Conservation (phyloP, 1,139 yeast species). For the Suhomyces maxii region DNA sequence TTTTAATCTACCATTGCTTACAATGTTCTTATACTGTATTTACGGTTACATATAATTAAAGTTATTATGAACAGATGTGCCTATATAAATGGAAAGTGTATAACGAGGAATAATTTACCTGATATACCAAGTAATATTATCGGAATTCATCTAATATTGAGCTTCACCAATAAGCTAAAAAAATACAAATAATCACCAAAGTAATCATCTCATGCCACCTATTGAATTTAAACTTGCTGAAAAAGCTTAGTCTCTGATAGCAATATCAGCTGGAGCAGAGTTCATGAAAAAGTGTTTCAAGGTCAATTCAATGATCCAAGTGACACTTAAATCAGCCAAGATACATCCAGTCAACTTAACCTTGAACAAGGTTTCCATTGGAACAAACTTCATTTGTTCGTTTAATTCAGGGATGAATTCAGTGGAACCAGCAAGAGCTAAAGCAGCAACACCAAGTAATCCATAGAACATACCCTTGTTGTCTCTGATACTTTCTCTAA, state of each 20-base stretch:
- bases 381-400: slow-evolving; percentile 87
- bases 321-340: slow-evolving; percentile 70
- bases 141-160: no score
- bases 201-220: background rate
- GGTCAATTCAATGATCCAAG: slow-evolving; percentile 77
- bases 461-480: slow-evolving; percentile 98
- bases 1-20: no score
- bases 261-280: slow-evolving; percentile 89
- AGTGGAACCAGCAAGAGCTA: slow-evolving; percentile 89
- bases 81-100: no score
- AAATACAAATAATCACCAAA: background rate
- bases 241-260: slow-evolving; percentile 40
- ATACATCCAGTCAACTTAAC: slow-evolving; percentile 71
- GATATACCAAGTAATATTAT: no score
- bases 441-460: slow-evolving; percentile 81
- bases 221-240: background rate
- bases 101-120: no score
- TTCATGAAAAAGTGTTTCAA: slow-evolving; percentile 88
- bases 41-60: background rate
- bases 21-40: no score
- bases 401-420: slow-evolving; percentile 94
- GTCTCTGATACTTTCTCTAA: slow-evolving; percentile 85
- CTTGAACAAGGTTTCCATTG: slow-evolving; percentile 77
- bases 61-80: no score
- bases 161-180: no score